Base-by-base conservation (phyloP, 306 rosid genomes). In the Trifolium pratense region DNA sequence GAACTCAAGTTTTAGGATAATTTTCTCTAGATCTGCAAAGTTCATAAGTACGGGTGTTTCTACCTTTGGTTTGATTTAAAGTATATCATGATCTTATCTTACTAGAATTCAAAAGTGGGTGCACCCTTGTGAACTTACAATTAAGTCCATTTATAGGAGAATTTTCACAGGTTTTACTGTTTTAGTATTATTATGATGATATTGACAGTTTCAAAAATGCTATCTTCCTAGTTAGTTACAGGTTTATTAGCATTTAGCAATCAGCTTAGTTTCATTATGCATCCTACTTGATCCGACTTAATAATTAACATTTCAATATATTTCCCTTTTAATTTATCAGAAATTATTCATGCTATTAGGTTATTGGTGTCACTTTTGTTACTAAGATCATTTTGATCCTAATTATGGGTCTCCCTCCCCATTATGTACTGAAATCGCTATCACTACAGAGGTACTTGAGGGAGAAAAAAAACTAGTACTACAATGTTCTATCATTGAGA, bases 11-110 rank as follows among this genome's bases (percentile, higher is more conserved):
- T 12, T 61, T 42, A 21, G 55, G 55, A 42, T 14, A 66, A 20
- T 13, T 25, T 68, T 49, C 73, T 46, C 59, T 68, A 26, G 29
- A 68, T 34, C 43, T 48, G 26, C 73, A 68, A 68, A 46, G 9
- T 45, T 43, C 53, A 14, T 34, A 42, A 46, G n/a, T 67, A 25
- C 43, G 20, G 3, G 7, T 26, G 4, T 16, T 16, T 46, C 26
- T 13, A 26, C 59, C 42, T 13, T 10, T 23, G 55, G 34, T 40
- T 45, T 26, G 10, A 48, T 29, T 29, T 29, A 9, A 68, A 68
- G 26, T 67, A 67, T 67, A 46, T 45, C 26, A 6, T 67, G 25
- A 46, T 40, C 18, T 43, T 66, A 66, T 23, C 55, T 42, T 14
- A 43, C 20, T 45, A 43, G 37, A 23, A 42, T 14, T 43, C 39